Conservation (phyloP, 139 green algal species). For the Tetradesmus obliquus region DNA sequence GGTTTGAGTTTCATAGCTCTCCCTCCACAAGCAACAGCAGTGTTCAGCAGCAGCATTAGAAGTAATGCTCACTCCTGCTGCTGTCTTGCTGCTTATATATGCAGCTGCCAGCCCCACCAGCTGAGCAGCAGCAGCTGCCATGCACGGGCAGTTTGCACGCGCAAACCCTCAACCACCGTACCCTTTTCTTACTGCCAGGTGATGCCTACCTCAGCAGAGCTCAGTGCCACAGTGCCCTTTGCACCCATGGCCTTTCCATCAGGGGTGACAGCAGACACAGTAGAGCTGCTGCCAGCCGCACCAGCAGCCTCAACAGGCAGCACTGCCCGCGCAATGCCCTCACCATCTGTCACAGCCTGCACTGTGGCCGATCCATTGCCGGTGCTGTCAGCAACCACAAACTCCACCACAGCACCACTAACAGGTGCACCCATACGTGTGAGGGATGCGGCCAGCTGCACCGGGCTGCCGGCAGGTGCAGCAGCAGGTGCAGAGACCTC, state of each 20-base stretch:
- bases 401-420: not conserved
- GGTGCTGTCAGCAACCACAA: constrained; percentile 8
- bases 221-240: constrained; percentile 1
- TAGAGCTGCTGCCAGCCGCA: not conserved
- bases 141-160: not conserved
- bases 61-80: not conserved
- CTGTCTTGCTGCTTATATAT: not conserved
- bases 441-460: constrained; percentile 1
- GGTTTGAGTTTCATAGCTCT: not conserved
- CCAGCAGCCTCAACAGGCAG: constrained; percentile 2
- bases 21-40: not conserved
- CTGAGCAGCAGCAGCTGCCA: not conserved
- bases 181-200: constrained; percentile 2
- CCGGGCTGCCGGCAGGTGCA: not conserved
- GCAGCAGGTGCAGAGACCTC: not conserved
- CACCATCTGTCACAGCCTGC: not conserved
- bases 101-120: not conserved
- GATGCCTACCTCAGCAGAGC: not conserved
- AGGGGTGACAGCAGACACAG: constrained; percentile 1
- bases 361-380: not conserved
- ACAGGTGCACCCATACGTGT: constrained; percentile 14
- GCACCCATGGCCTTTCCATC: constrained; percentile 28
- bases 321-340: constrained; percentile 13
- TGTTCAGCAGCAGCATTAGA: no score
- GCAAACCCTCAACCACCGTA: not conserved